These are phyloP conservation scores for Cajanus cajan DNA, from an alignment of 306 rosid genomes.

Conservation along the genomic window DNA sequence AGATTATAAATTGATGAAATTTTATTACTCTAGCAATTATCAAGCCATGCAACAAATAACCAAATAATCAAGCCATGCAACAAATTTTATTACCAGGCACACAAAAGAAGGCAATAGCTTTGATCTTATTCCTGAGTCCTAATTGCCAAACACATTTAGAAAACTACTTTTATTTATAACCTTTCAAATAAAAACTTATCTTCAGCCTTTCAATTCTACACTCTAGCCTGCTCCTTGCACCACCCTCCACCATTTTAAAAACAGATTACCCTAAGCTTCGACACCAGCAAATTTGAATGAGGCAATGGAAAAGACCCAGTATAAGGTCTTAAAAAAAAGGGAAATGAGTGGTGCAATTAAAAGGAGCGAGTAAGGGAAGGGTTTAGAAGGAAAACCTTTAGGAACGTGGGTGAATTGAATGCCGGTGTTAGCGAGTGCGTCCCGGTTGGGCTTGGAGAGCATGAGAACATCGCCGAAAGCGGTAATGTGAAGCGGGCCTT, in stretches of 20 bases:
- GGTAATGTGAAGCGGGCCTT: conserved; percentile 69
- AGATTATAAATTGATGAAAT: background rate
- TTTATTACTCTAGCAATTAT: background rate
- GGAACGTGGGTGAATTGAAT: conserved; percentile 68
- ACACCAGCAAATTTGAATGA: background rate
- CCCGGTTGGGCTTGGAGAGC: conserved; percentile 63
- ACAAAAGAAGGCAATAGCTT: background rate
- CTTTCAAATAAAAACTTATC: background rate
- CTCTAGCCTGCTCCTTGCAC: too few species aligned
- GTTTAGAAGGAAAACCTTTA: conserved; percentile 38
- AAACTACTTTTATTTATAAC: background rate
- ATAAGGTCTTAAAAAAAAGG: too few species aligned
- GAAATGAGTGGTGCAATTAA: too few species aligned
- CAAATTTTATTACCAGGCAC: background rate
- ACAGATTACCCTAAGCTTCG: background rate
- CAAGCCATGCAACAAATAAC: background rate
- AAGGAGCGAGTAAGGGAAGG: background rate
- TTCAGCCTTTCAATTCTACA: background rate
- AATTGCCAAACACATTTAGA: background rate
- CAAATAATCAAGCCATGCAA: background rate
- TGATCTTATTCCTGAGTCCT: background rate
- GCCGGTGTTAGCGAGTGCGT: conserved; percentile 68
- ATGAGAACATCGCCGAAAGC: conserved; percentile 71
- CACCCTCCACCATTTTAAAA: too few species aligned
- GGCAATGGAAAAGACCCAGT: background rate